These are phyloP conservation scores for Dendrobium nobile DNA, from an alignment of 106 monocot genomes.

Conservation along the genomic window DNA sequence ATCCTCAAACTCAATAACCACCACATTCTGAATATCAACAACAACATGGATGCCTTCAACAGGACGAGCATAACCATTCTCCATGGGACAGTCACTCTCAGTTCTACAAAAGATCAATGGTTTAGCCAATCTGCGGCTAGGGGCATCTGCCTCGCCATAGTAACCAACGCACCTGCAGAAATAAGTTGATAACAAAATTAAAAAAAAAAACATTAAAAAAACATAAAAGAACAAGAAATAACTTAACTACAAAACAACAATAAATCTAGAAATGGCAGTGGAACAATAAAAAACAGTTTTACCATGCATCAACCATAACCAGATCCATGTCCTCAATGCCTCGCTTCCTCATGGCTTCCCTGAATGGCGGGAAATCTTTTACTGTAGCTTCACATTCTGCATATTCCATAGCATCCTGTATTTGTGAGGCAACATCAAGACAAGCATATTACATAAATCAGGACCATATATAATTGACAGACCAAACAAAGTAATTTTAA, in stretches of 20 bases:
- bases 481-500: neutral
- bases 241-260: neutral
- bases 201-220: neutral
- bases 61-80: slow-evolving; percentile 93
- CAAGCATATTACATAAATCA: neutral
- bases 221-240: neutral
- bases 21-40: slow-evolving; percentile 83
- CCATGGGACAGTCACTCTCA: slow-evolving; percentile 87
- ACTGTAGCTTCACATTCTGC: slow-evolving; percentile 93
- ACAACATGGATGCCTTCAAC: slow-evolving; percentile 81
- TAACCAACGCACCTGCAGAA: slow-evolving; percentile 76
- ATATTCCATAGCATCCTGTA: slow-evolving; percentile 87
- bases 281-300: slow-evolving; percentile 6
- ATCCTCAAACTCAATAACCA: slow-evolving; percentile 83
- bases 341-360: slow-evolving; percentile 89
- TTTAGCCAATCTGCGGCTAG: slow-evolving; percentile 79
- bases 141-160: slow-evolving; percentile 74
- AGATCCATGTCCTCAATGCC: slow-evolving; percentile 98
- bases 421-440: slow-evolving; percentile 3
- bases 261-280: neutral
- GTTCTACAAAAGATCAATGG: slow-evolving; percentile 90
- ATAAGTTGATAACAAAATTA: neutral
- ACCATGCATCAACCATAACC: slow-evolving; percentile 98
- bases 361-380: slow-evolving; percentile 71
- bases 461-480: neutral